Evolutionary conservation across 768 basidiomycete species (phyloP), one percentile per base, ranked within the genome.

Genomic region (Russula foetens): DNA sequence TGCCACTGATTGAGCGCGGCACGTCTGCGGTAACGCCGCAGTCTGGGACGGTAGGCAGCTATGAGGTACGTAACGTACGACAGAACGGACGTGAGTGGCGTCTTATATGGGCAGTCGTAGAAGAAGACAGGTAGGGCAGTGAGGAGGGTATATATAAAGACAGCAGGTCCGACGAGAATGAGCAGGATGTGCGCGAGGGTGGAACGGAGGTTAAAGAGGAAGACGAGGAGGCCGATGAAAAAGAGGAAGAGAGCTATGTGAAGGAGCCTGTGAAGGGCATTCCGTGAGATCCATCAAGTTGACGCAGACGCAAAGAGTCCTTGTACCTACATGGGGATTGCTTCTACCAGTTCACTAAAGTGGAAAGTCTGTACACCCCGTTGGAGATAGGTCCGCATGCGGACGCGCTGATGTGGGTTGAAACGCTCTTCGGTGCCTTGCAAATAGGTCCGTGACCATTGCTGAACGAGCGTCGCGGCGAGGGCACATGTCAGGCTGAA

Each of bases 361-460:
- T 43, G n/a, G 56, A 62, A 62, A 12, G 43, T 62, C 14, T 47
- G 56, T 11, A 62, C 56, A n/a, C 61, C 61, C 11, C 24, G 38
- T 7, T 58, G 56, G 12, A 62, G 45, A 46, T 58, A 62, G 15
- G 61, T 58, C 31, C 61, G 61, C 50, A 62, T 58, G 39, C 61
- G 61, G 15, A 24, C n/a, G 29, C 56, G 61, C 33, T 58, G 44
- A 17, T 41, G 56, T n/a, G 51, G 38, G 46, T 53, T 48, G 23
- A 58, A 62, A 23, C 45, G 50, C 29, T 58, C 61, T 24, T 43
- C 23, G 4, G 38, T 58, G 11, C 55, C 56, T 33, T 62, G 63
- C 14, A 64, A 28, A 56, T 63, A 65, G 4, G 43, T 46, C 38
- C 65, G 65, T 4, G 63, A 53, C 65, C 65, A 66, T 28, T 66